phyloP scores from a whole-genome alignment of 2,329 filamentous ascomycete species.

The Pestalotiopsis sp. region DNA sequence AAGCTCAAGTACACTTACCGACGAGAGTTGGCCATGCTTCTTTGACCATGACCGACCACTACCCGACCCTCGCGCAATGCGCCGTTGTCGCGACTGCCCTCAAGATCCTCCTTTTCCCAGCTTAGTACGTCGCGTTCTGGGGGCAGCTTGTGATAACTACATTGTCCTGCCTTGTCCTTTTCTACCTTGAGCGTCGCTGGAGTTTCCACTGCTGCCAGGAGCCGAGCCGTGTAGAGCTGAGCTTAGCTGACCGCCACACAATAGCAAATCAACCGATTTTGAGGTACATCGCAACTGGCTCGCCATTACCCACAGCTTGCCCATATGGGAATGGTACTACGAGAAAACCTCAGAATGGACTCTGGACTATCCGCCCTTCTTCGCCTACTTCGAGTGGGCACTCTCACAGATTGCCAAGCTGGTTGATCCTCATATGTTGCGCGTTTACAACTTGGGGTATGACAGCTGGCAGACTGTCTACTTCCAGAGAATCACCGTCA shows the following conservation, averaged over 20 bases:
- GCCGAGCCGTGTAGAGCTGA: too few species aligned
- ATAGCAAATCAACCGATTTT: slow-evolving; percentile 96
- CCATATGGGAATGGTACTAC: slow-evolving; percentile 89
- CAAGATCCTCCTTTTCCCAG: slow-evolving; percentile 89
- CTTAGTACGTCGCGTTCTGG: slow-evolving; percentile 74
- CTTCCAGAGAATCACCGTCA: slow-evolving; percentile 89
- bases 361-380: slow-evolving; percentile 97
- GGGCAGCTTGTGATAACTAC: background rate
- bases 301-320: slow-evolving; percentile 88
- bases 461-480: slow-evolving; percentile 92
- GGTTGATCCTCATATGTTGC: slow-evolving; percentile 79
- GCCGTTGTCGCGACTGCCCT: slow-evolving; percentile 83
- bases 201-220: background rate
- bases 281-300: slow-evolving; percentile 99
- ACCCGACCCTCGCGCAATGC: slow-evolving; percentile 88
- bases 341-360: slow-evolving; percentile 99
- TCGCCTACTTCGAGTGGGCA: slow-evolving; percentile 94
- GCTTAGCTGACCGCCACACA: background rate
- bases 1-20: background rate
- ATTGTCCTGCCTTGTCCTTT: background rate
- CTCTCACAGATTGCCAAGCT: slow-evolving; percentile 80
- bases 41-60: slow-evolving; percentile 71
- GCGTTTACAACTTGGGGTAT: slow-evolving; percentile 79
- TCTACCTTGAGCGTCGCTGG: background rate
- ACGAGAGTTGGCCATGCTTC: background rate